These are phyloP conservation scores for Diaporthe vaccinii DNA, from an alignment of 2,329 filamentous ascomycete genomes.

Conservation along the genomic window DNA sequence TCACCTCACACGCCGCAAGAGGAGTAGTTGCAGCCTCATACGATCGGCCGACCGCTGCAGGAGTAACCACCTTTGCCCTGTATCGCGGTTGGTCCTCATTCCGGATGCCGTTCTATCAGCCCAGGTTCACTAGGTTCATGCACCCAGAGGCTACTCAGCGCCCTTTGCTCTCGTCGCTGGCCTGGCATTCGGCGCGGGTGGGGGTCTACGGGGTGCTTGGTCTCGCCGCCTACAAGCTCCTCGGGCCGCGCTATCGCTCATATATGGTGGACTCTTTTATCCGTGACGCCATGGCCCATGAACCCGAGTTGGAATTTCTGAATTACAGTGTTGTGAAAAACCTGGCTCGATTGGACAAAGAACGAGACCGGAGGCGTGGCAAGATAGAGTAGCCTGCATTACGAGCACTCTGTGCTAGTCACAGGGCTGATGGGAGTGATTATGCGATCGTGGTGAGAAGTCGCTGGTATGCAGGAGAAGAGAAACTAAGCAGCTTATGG, in stretches of 20 bases:
- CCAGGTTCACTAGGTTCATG: slow-evolving; percentile 5
- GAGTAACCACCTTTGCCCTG: slow-evolving; percentile 8
- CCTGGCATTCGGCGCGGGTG: slow-evolving; percentile 15
- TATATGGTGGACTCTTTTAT: slow-evolving; percentile 12
- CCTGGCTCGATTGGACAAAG: neutral
- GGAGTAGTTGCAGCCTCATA: slow-evolving; percentile 26
- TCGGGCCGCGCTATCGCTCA: neutral
- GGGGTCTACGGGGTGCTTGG: slow-evolving; percentile 16
- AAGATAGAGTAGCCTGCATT: neutral
- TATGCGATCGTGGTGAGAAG: neutral
- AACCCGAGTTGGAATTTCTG: neutral
- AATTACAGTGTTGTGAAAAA: neutral
- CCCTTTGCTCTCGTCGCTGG: neutral
- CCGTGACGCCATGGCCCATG: neutral
- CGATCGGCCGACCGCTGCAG: slow-evolving; percentile 21
- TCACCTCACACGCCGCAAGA: slow-evolving; percentile 7
- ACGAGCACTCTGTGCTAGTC: neutral
- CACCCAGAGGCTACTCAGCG: slow-evolving; percentile 19
- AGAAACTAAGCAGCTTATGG: neutral
- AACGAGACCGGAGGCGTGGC: neutral
- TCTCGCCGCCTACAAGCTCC: neutral
- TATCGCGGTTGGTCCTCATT: slow-evolving; percentile 22
- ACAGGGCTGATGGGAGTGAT: too few species aligned
- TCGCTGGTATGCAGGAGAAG: neutral
- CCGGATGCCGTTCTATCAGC: slow-evolving; percentile 33